Base-by-base conservation (phyloP, 2,329 filamentous ascomycete genomes). In the Pleurostoma richardsiae region DNA sequence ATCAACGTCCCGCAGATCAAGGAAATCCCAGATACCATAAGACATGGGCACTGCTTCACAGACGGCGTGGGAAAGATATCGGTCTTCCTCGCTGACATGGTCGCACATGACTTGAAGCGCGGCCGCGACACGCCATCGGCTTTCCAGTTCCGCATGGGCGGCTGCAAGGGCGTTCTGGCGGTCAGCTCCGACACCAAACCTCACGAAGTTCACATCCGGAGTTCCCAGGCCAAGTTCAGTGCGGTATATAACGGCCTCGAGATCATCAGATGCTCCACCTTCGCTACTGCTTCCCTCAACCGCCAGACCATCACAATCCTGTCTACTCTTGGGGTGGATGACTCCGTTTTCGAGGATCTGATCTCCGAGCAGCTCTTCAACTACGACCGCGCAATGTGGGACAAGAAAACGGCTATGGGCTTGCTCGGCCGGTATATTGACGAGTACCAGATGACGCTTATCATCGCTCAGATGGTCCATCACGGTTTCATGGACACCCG, bases 51-150 rank as follows among this genome's bases (percentile, higher is more conserved):
- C 58, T 86, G 73, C 50, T 99, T 97, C 62, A 94, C 88, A 0
- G 94, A 99, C 58, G 94, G 94, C 0, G 88, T 97, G 3, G 94
- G 94, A 2, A 95, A 90, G 60, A 89, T 99, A n/a, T 96, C 92
- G 0, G 68, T 67, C 0, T 84, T 88, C 49, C 71, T 96, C 27
- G 88, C 90, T 0, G 71, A 82, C 29, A 80, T 94, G 66, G 81
- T 95, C 40, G 79, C 84, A 6, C 70, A 79, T 10, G 86, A 94
- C 53, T 79, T 95, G 50, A 76, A 77, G 1, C 62, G 90, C 30
- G 68, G 73, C 26, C 19, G 19, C 19, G 67, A 76, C 4, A 70
- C 80, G 4, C 91, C 94, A 0, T 95, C 90, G 0, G 86, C 88
- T 0, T 92, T 88, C 54, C 94, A 99, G 57, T 96, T 97, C 58